Evolutionary conservation across 1,284 basidiomycete genomes (phyloP), one percentile per base, ranked within the genome.

Genomic region (Cutaneotrichosporon curvatum): DNA sequence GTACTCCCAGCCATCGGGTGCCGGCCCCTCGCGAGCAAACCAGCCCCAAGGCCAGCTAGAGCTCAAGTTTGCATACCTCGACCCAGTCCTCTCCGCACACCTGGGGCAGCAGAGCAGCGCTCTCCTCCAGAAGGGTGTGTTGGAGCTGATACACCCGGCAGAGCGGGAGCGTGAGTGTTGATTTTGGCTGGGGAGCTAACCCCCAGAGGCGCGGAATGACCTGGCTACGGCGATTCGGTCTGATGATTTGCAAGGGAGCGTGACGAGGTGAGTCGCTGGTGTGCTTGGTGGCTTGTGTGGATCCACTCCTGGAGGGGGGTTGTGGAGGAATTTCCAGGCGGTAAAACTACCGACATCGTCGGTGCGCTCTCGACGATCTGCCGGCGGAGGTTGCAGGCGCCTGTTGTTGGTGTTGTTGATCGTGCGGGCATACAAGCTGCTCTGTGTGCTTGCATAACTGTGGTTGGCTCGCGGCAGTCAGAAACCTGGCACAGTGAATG

Each of bases 131-230:
- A 81, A 81, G 58, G 81, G 82, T 18, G 77, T 96, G 34, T 77
- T 95, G 52, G 78, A 82, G 48, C 92, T 88, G 64, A 86, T 96
- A 35, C 90, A 95, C 63, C 89, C 89, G 20, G 85, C 87, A 48
- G 92, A 96, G 63, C 80, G 84, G 50, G 77, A 80, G 2, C 83
- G 84, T 50, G 58, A 60, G 70, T 68, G 9, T 5, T 14, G 10
- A 15, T 19, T 23, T 3, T 11, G 12, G 20, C 37, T 21, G 22
- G 16, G 16, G 16, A 11, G 32, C 25, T 15, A 10, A 20, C 18
- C 10, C 32, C 8, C 49, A 72, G 70, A 72, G 54, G 87, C 87
- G 2, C 78, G 81, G 57, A 74, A 77, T 32, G 88, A 94, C 73
- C 77, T 95, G 37, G 78, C 79, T 38, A 80, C 79, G 52, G 88